These are phyloP conservation scores for Cordyceps javanica DNA, from an alignment of 2,329 filamentous ascomycete genomes.

Conservation along the genomic window DNA sequence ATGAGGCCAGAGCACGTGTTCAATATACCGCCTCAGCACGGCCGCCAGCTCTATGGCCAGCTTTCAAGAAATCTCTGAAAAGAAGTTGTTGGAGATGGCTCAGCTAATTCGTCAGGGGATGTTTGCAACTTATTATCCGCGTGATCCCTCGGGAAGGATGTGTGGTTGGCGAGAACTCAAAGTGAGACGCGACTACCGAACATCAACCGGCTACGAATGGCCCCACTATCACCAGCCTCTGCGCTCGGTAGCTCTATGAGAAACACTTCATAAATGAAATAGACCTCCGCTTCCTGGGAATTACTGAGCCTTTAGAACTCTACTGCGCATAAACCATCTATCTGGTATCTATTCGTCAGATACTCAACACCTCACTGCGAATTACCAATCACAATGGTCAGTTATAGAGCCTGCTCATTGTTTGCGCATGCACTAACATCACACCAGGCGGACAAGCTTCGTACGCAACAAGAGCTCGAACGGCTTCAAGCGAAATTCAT, in stretches of 20 bases:
- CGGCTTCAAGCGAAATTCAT: conserved; percentile 93
- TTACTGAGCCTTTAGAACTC: not conserved
- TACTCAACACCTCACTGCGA: too few relatives aligned
- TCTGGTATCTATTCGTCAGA: not conserved
- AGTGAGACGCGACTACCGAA: conserved; percentile 9
- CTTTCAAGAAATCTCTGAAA: not conserved
- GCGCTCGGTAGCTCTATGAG: not conserved
- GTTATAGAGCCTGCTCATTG: not conserved
- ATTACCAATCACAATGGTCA: conserved; percentile 21
- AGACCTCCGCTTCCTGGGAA: not conserved
- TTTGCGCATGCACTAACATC: not conserved
- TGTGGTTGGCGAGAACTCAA: not conserved
- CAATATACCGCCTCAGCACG: not conserved
- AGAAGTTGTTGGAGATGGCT: not conserved
- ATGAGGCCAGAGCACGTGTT: not conserved
- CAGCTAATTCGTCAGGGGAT: not conserved
- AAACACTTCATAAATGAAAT: not conserved
- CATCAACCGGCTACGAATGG: not conserved
- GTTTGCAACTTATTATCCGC: not conserved
- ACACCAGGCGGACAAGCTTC: conserved; percentile 85
- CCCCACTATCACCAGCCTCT: conserved; percentile 8
- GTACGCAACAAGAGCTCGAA: conserved; percentile 95
- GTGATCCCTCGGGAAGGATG: not conserved
- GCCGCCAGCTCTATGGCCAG: not conserved
- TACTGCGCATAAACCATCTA: not conserved